Evolutionary conservation across 306 rosid genomes (phyloP).

Genomic region (Pyrus bretschneideri): DNA sequence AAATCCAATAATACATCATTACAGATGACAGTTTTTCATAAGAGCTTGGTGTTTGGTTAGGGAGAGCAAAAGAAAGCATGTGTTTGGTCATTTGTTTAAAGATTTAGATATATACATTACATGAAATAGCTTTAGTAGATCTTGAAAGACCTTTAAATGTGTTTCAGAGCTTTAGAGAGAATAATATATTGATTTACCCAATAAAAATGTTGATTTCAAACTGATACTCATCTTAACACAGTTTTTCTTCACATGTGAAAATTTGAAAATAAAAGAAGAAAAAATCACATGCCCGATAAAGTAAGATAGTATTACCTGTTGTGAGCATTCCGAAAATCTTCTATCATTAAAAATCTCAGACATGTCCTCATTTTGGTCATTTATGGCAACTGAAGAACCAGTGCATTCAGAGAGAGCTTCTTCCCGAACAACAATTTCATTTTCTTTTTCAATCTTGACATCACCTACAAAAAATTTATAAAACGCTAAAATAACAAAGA

Average conservation of each 20-base stretch:
- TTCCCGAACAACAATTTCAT: constrained; percentile 12
- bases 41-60: not conserved
- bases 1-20: not conserved
- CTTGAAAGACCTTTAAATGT: too few species aligned
- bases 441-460: constrained; percentile 25
- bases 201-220: not conserved
- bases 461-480: constrained; percentile 39
- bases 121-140: too few species aligned
- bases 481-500: constrained; percentile 15
- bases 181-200: too few species aligned
- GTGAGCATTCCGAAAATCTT: constrained; percentile 27
- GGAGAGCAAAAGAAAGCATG: not conserved
- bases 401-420: constrained; percentile 38
- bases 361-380: constrained; percentile 32
- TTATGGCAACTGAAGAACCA: constrained; percentile 23
- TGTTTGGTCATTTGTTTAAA: not conserved
- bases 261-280: not conserved
- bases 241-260: not conserved
- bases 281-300: not conserved
- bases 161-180: too few species aligned
- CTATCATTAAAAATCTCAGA: constrained; percentile 29
- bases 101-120: too few species aligned
- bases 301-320: constrained; percentile 44
- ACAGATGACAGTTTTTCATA: not conserved
- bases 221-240: not conserved